Evolutionary conservation across 176 grass and related monocot species (phyloP).

Genomic region (Phyllostachys edulis): DNA sequence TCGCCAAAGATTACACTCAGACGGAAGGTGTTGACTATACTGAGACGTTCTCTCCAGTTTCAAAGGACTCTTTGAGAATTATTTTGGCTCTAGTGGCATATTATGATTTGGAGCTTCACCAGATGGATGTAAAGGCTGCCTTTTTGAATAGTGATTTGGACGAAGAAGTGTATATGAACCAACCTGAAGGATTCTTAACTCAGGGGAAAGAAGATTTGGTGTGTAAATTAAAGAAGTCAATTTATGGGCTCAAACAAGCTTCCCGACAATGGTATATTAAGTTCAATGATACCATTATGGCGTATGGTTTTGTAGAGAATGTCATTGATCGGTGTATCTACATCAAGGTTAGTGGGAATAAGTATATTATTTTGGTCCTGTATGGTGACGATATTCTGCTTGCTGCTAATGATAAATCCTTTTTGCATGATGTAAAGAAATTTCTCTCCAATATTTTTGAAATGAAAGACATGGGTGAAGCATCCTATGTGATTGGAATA

Average conservation of each 20-base stretch:
- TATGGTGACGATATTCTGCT: too few relatives aligned
- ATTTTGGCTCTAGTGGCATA: conserved; percentile 9
- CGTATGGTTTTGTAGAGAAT: too few relatives aligned
- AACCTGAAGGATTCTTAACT: background rate
- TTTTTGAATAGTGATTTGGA: conserved; percentile 28
- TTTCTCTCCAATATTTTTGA: too few relatives aligned
- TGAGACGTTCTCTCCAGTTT: background rate
- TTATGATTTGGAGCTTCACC: too few relatives aligned
- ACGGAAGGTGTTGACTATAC: conserved; percentile 4
- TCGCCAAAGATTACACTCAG: background rate
- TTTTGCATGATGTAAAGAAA: too few relatives aligned
- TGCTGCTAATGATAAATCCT: too few relatives aligned
- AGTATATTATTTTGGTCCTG: too few relatives aligned
- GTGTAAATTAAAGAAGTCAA: background rate
- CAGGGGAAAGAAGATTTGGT: background rate
- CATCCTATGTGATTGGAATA: too few relatives aligned
- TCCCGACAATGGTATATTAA: background rate
- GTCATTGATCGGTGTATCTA: too few relatives aligned
- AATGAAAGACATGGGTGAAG: too few relatives aligned
- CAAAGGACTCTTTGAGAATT: background rate
- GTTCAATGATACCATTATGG: too few relatives aligned
- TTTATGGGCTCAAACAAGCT: background rate
- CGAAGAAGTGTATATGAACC: conserved; percentile 16
- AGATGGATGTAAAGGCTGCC: conserved; percentile 20
- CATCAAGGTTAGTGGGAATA: too few relatives aligned